Evolutionary conservation across 176 grass and related monocot species (phyloP), one percentile per base, ranked within the genome.

Genomic region (Oryza brachyantha): DNA sequence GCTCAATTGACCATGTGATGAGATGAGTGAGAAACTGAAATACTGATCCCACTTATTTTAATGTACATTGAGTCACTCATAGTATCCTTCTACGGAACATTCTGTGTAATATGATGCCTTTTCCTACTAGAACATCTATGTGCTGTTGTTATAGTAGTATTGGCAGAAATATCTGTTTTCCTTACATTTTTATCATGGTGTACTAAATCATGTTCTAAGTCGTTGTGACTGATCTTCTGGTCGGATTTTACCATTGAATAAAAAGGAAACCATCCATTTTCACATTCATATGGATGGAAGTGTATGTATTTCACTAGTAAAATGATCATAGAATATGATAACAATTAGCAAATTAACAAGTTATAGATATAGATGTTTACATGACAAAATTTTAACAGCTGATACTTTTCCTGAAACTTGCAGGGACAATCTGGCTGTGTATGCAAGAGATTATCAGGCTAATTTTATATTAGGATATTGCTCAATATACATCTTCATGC

Each of bases 401-500:
- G 80, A 77, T 68, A 64, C 65, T 26, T 79, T 43, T 78, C 58
- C 74, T 67, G 19, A 86, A 79, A 86, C 27, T 85, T 92, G 64
- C 96, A 95, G 96, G 80, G 92, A 99, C 35, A 95, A 99, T 74
- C 88, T 99, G n/a, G 90, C 92, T 3, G 92, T 94, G 48, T 95
- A 93, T 81, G 96, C 92, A 31, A 99, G 83, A 82, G 92, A 99
- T 58, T 88, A 91, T 80, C 83, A 93, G 76, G 83, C 74, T 60
- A 89, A 99, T 68, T 99, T 99, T 65, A 92, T 99, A 78, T 75
- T 99, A 81, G 96, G 90, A 5, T 99, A 99, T 63, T 99, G 96
- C 81, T 88, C 96, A 10, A 93, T 95, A 89, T 99, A 99, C 90
- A 99, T 99, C 81, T 99, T 99, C 70, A 99, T 99, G 96, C 96